Base-by-base conservation (phyloP, 169 alveolate species). In the Plasmodium knowlesi region DNA sequence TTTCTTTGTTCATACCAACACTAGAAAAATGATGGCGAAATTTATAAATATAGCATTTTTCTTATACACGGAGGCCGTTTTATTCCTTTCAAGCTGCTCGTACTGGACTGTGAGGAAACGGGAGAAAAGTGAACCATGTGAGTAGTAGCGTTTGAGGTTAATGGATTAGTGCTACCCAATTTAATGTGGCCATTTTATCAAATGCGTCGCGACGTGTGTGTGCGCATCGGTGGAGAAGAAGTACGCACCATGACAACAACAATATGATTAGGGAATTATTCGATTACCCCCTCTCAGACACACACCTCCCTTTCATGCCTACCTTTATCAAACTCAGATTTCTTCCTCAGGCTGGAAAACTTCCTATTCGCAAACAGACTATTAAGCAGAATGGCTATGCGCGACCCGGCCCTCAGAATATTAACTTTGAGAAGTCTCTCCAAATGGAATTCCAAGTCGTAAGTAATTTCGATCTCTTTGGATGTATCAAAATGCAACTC, bases 381-480 rank as follows among this genome's bases (percentile, higher is more conserved):
- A 94, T 97, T 97, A 43, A 97, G 71, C 32, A 96, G 84, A 34
- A 97, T 96, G 16, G 98, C 96, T 53, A 96, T 88, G 25, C 98
- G 82, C 3, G 98, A 97, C 6, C 98, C 98, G 12, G 98, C 98
- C 46, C 96, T 84, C 80, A 97, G 96, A 37, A 97, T 96, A 46
- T 97, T 97, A 73, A 80, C 82, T 84, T 97, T 67, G 34, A 97
- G 54, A 16, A 95, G 43, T 46, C 78, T 76, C 19, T 94, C 97
- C 12, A 96, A 61, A 39, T 72, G 73, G 8, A 79, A 84, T 22
- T 96, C 95, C 39, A 96, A 71, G 25, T 96, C 92, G 50, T 95
- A 84, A 3, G 97, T 82, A 73, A 96, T 86, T 86, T 94, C 94
- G 39, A 96, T 53, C 67, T 93, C 79, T 16, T 41, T 84, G 14